These are phyloP conservation scores for Helminthosporium solani DNA, from an alignment of 2,329 filamentous ascomycete species.

Conservation along the genomic window DNA sequence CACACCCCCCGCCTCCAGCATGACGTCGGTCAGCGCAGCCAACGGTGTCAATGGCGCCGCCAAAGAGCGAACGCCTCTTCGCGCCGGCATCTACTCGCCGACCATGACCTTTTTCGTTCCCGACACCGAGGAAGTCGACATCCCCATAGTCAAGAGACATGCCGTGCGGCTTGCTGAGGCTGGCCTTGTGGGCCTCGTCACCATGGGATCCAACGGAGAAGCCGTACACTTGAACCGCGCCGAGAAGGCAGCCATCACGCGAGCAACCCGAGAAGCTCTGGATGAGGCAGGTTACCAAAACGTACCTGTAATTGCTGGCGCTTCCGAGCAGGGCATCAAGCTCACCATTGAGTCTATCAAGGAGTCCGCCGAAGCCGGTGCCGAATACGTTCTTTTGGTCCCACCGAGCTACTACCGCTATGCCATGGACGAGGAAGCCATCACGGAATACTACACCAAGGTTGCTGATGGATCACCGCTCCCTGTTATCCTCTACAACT, in stretches of 20 bases:
- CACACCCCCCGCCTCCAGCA: conserved; percentile 1
- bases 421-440: conserved; percentile 70
- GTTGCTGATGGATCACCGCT: conserved; percentile 76
- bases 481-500: conserved; percentile 87
- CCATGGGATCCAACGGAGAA: conserved; percentile 89
- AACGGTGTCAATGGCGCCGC: conserved; percentile 36
- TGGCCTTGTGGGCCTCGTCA: conserved; percentile 78
- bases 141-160: conserved; percentile 76
- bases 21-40: conserved; percentile 23
- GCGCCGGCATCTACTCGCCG: conserved; percentile 81
- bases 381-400: conserved; percentile 76
- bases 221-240: conserved; percentile 78
- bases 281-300: conserved; percentile 74
- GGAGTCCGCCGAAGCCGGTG: conserved; percentile 66
- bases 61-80: conserved; percentile 59
- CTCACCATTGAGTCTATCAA: conserved; percentile 76
- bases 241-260: conserved; percentile 74
- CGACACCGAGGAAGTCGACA: conserved; percentile 80
- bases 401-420: conserved; percentile 81
- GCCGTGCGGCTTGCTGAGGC: conserved; percentile 74
- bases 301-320: conserved; percentile 79
- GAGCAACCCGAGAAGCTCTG: conserved; percentile 76
- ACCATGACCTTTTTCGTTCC: conserved; percentile 90
- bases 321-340: conserved; percentile 77
- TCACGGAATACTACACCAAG: conserved; percentile 71